Evolutionary conservation across 2,329 filamentous ascomycete genomes (phyloP), one percentile per base, ranked within the genome.

Genomic region (Didymellaceae sp.): DNA sequence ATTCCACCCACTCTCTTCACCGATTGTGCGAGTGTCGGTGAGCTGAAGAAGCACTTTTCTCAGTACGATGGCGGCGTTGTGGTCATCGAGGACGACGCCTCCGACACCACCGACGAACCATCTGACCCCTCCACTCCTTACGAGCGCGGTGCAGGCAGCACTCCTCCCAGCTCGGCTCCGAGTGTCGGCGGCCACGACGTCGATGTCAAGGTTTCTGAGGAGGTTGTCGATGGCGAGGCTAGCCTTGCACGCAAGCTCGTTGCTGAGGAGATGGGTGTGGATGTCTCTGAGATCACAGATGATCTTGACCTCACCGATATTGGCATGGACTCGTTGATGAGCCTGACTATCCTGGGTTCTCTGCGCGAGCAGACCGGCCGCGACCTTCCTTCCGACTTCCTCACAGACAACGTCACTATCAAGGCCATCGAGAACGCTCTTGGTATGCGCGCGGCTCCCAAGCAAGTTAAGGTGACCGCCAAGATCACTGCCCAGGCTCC

Each of bases 391-490:
- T 77, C 76, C 4, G 78, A 77, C 55, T 82, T 88, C 48, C 78
- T 89, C 42, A 78, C 81, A 11, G 78, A 80, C 58, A 86, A 86
- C 65, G 78, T 82, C 8, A 84, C 82, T 3, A 82, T 88, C 39
- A 82, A 84, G 59, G 83, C 86, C 55, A 84, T 88, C 49, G 86
- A 88, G 69, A 82, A 81, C 47, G 80, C 82, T 26, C 81, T 89
- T 3, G 86, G 84, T 45, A 80, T 80, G 77, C 75, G 77, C 48
- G 73, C 76, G 24, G 74, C 76, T 61, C 61, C 72, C 6, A 73
- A 73, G 65, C 61, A 70, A 61, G 65, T 64, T 13, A 71, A 73
- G 52, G 51, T 66, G 24, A 55, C 58, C 34, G 33, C 56, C 25
- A 67, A 66, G 37, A 43, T 51, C 46, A 43, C 59, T 11, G 39